Evolutionary conservation across 192 early-diverging fungal genomes (phyloP).

Genomic region (Chytriomyces sp.): DNA sequence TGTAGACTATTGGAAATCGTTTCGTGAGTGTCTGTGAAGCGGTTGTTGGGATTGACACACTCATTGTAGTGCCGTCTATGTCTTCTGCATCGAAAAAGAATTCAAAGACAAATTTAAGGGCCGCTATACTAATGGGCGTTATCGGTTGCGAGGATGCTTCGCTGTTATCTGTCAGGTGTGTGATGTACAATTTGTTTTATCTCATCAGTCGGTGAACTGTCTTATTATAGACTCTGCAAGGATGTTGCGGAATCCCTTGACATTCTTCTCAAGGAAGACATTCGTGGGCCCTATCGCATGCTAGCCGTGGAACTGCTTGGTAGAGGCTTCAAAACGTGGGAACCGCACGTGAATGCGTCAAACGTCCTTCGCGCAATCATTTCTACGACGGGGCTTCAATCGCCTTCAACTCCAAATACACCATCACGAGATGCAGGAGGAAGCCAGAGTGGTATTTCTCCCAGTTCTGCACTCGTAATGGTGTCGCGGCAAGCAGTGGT

Average conservation of each 20-base stretch:
- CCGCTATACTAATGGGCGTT: constrained; percentile 75
- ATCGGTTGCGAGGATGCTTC: constrained; percentile 67
- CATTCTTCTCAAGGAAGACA: constrained; percentile 62
- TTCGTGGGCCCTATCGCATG: constrained; percentile 49
- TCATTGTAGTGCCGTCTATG: neutral
- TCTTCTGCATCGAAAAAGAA: constrained; percentile 38
- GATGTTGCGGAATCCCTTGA: constrained; percentile 71
- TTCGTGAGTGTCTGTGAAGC: constrained; percentile 52
- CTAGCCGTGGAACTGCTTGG: constrained; percentile 74
- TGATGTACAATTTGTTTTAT: neutral
- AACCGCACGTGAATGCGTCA: constrained; percentile 71
- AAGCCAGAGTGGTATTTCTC: neutral
- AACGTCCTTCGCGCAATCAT: constrained; percentile 66
- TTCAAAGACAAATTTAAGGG: constrained; percentile 55
- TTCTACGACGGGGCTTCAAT: constrained; percentile 47
- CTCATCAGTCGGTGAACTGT: constrained; percentile 1
- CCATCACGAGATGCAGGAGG: constrained; percentile 1
- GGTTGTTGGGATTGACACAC: neutral
- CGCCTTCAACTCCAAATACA: constrained; percentile 9
- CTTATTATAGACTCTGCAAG: constrained; percentile 46
- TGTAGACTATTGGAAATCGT: constrained; percentile 70
- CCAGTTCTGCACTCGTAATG: constrained; percentile 46
- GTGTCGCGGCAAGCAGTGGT: constrained; percentile 72
- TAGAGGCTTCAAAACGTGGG: constrained; percentile 73
- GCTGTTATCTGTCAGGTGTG: constrained; percentile 32